Percentiles rank a stretch among this genome's conserved stretches.
Conservation (phyloP, 177 flowering plant species). For the Vitis hybrid region DNA sequence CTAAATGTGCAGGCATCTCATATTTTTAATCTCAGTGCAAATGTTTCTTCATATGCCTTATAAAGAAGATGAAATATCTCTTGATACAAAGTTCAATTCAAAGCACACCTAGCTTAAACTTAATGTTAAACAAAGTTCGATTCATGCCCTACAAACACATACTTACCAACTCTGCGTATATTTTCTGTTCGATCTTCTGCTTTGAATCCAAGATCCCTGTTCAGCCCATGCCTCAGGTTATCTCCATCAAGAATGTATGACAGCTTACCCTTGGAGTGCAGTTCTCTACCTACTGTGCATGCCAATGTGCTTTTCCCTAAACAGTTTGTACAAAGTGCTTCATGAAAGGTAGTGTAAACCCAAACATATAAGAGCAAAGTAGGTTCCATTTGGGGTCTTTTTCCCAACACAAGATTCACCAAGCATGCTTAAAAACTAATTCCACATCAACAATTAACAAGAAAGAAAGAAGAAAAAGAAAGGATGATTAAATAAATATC, state of each 20-base stretch:
- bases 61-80: too few species aligned
- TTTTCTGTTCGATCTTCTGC: conserved; percentile 63
- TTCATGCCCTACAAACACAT: not conserved
- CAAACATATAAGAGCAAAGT: not conserved
- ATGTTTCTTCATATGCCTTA: too few species aligned
- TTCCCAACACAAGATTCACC: not conserved
- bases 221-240: conserved; percentile 66
- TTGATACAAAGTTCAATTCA: too few species aligned
- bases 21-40: too few species aligned
- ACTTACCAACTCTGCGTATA: conserved; percentile 68
- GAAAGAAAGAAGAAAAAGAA: too few species aligned
- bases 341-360: not conserved
- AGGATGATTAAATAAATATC: too few species aligned
- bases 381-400: not conserved
- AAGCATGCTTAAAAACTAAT: not conserved
- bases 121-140: not conserved
- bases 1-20: too few species aligned
- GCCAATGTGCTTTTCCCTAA: conserved; percentile 72
- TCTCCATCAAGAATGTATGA: conserved; percentile 73
- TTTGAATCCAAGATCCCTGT: conserved; percentile 58
- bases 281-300: conserved; percentile 45
- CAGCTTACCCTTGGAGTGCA: conserved; percentile 54
- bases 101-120: too few species aligned
- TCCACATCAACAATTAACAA: not conserved
- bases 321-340: not conserved